Evolutionary conservation across 2,329 filamentous ascomycete species (phyloP), one percentile per base, ranked within the genome.

Genomic region (Ophidiomyces ophidiicola): DNA sequence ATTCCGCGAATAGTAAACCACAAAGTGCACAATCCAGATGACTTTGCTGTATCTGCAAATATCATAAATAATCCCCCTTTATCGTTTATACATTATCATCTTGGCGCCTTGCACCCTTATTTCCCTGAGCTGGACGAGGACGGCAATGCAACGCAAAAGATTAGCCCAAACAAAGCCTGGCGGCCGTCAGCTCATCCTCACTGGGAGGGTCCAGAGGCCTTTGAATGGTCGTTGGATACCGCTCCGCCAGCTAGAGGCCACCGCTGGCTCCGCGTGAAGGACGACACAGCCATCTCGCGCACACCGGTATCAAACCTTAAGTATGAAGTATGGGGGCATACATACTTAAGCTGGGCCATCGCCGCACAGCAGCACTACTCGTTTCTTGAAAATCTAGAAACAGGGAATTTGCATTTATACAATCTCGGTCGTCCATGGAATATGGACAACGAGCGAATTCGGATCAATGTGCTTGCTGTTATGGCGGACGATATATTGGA

Each of bases 91-190:
- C 33, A 36, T 24, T 36, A 36, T n/a, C 33, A 36, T 28, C 29
- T 36, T 14, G 33, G 33, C 10, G 33, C 23, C 3, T 26, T 36
- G 6, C 33, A 36, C 14, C 33, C 33, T n/a, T 36, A 36, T 12
- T 28, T 36, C 21, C 33, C 33, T n/a, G 33, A 36, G 12, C 14
- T 36, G 6, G 33, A 36, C 15, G 15, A 36, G 14, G 20, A 36
- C 3, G 33, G 41, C 21, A 39, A 43, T 19, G 34, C 34, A 24
- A 38, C 41, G 5, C 21, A 17, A 12, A 39, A 38, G 8, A 5
- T n/a, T 19, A 43, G 30, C 23, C 17, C 31, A 24, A 43, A 43
- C 24, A 43, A 38, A 23, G 26, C 41, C 18, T 43, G 41, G 41
- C 38, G 23, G 24, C 30, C 34, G 4, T 38, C 41, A n/a, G 41